phyloP scores from a whole-genome alignment of 2,329 filamentous ascomycete genomes.

The Cladophialophora immunda region DNA sequence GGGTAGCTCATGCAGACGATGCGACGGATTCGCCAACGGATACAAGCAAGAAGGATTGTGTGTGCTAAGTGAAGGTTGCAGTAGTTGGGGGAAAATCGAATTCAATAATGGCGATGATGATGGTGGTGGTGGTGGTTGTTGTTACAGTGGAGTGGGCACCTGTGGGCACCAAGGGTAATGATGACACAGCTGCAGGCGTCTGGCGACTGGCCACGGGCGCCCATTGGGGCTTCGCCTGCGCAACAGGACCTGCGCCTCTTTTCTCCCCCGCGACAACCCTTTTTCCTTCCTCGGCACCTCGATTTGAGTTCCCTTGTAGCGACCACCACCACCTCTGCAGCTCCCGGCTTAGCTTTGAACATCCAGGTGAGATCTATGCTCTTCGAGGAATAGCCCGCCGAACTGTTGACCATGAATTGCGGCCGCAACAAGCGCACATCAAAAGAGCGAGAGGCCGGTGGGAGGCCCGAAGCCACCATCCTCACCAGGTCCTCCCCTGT shows the following conservation, averaged over 20 bases:
- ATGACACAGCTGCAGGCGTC: neutral
- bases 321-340: neutral
- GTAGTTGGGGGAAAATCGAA: neutral
- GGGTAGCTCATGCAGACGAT: neutral
- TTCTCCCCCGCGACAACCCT: neutral
- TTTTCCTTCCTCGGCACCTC: neutral
- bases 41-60: neutral
- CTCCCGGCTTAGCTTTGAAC: neutral
- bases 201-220: no score
- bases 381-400: neutral
- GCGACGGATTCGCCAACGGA: neutral
- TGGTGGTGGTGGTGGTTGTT: neutral
- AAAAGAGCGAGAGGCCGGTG: neutral
- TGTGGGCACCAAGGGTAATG: neutral
- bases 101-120: neutral
- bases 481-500: neutral
- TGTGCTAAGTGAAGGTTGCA: slow-evolving; percentile 1
- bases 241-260: neutral
- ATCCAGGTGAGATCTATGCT: neutral
- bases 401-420: neutral
- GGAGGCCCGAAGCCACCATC: neutral
- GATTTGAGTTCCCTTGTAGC: neutral
- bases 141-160: neutral
- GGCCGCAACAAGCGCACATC: neutral
- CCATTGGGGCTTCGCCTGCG: neutral